A percentile compares a stretch with the other conserved stretches of the same genome.
Conservation (phyloP, 345 rosid genomes). For the Kernera saxatilis region DNA sequence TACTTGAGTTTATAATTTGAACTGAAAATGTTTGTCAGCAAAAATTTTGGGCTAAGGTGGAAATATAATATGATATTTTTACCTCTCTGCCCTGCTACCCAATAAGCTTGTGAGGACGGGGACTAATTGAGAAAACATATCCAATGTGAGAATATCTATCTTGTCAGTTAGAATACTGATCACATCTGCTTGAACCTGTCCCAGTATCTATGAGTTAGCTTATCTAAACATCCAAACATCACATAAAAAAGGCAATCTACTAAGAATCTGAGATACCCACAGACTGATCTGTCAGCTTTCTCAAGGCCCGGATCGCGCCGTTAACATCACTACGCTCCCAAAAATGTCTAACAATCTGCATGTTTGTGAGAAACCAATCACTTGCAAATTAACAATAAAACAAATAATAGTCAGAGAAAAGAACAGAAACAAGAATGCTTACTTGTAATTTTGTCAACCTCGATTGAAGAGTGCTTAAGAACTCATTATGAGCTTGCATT, state of each 20-base stretch:
- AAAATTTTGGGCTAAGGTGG: background rate
- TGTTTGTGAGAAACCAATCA: constrained; percentile 10
- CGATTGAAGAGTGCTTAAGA: constrained; percentile 66
- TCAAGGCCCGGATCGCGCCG: constrained; percentile 76
- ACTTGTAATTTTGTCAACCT: constrained; percentile 93
- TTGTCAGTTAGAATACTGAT: constrained; percentile 76
- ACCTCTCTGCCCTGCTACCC: constrained; percentile 91
- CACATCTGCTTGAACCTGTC: constrained; percentile 89
- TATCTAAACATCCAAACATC: background rate
- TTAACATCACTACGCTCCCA: constrained; percentile 73
- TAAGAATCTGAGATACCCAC: constrained; percentile 45
- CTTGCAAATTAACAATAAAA: background rate
- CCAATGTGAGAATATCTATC: constrained; percentile 70
- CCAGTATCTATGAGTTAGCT: constrained; percentile 12
- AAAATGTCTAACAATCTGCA: constrained; percentile 77
- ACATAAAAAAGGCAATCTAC: background rate
- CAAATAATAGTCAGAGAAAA: background rate
- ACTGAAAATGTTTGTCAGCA: background rate
- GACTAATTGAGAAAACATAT: constrained; percentile 73
- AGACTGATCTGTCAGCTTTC: constrained; percentile 85
- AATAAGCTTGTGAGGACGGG: constrained; percentile 86
- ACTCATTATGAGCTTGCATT: constrained; percentile 63
- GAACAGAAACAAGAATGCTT: constrained; percentile 14
- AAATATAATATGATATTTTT: constrained; percentile 2
- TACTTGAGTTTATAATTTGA: background rate